Conservation (phyloP, 352 stramenopile species). For the Bremia lactucae region DNA sequence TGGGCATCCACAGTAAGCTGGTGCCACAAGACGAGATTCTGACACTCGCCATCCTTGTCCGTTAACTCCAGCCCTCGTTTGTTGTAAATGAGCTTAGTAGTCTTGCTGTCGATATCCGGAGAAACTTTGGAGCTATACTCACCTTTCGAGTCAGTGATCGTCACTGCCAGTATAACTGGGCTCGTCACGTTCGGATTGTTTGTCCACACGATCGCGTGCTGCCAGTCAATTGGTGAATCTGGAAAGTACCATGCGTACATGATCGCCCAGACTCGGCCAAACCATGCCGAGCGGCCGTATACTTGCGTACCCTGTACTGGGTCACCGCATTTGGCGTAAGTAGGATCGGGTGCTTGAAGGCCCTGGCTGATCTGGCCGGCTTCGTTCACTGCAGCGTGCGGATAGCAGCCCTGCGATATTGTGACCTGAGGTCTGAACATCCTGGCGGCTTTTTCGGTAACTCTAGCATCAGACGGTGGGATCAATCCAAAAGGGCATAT, state of each 20-base stretch:
- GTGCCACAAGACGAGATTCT: constrained; percentile 23
- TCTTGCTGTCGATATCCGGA: constrained; percentile 2
- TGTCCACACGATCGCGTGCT: constrained; percentile 13
- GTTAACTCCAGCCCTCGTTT: constrained; percentile 3
- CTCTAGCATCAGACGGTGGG: background rate
- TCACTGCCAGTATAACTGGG: constrained; percentile 5
- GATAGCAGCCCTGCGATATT: constrained; percentile 5
- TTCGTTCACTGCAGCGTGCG: constrained; percentile 12
- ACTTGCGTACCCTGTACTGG: constrained; percentile 8
- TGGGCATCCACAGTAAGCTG: constrained; percentile 13
- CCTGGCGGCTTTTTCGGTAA: constrained; percentile 9
- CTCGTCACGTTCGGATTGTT: constrained; percentile 13
- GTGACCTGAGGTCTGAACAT: constrained; percentile 7
- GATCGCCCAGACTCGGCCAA: constrained; percentile 10
- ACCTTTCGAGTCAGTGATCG: constrained; percentile 2
- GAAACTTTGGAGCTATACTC: constrained; percentile 1
- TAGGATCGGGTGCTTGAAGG: constrained; percentile 2
- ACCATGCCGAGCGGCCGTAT: constrained; percentile 12
- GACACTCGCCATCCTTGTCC: constrained; percentile 5
- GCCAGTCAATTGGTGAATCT: constrained; percentile 2
- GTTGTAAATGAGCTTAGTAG: constrained; percentile 7
- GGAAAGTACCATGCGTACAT: constrained; percentile 12
- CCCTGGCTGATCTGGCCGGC: constrained; percentile 7
- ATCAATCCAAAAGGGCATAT: constrained; percentile 3
- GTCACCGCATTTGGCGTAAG: background rate